These are phyloP conservation scores for Trichophyton simii DNA, from an alignment of 2,329 filamentous ascomycete species.

Conservation along the genomic window DNA sequence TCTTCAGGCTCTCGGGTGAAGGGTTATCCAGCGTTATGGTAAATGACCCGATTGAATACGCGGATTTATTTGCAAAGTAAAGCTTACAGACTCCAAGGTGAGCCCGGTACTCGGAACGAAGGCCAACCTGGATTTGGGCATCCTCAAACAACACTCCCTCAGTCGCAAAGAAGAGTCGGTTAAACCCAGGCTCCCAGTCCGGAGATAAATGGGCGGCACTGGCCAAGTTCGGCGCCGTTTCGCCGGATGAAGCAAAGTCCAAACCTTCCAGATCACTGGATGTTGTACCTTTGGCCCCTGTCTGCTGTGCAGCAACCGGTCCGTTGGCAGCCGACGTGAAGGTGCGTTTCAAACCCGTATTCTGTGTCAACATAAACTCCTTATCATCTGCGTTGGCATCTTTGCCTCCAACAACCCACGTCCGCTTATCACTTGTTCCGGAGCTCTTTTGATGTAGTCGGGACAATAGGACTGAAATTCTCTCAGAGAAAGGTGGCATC, in stretches of 20 bases:
- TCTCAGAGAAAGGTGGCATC: conserved; percentile 95
- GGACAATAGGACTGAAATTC: conserved; percentile 81
- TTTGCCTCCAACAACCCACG: conserved; percentile 96
- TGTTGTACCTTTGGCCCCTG: conserved; percentile 29
- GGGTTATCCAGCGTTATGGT: conserved; percentile 81
- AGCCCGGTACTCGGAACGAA: conserved; percentile 88
- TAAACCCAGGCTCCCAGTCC: conserved; percentile 86
- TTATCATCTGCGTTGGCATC: conserved; percentile 73
- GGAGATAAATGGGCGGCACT: conserved; percentile 86
- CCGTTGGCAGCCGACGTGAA: conserved; percentile 51
- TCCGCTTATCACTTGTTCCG: conserved; percentile 84
- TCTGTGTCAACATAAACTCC: conserved; percentile 70
- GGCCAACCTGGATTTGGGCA: conserved; percentile 78
- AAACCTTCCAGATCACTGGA: conserved; percentile 66
- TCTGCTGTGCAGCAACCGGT: conserved; percentile 21
- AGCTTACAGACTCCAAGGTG: conserved; percentile 90
- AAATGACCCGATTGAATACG: conserved; percentile 73
- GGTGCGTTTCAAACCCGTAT: conserved; percentile 69
- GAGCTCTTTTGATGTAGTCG: conserved; percentile 89
- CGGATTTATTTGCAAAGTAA: conserved; percentile 92
- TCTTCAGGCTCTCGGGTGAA: conserved; percentile 53
- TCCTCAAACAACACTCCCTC: conserved; percentile 94
- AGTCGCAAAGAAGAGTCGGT: conserved; percentile 61
- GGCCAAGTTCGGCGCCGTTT: conserved; percentile 68
- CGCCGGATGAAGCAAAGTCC: conserved; percentile 51